phyloP scores from a whole-genome alignment of 2,329 filamentous ascomycete species.

The Coniochaeta hoffmannii region DNA sequence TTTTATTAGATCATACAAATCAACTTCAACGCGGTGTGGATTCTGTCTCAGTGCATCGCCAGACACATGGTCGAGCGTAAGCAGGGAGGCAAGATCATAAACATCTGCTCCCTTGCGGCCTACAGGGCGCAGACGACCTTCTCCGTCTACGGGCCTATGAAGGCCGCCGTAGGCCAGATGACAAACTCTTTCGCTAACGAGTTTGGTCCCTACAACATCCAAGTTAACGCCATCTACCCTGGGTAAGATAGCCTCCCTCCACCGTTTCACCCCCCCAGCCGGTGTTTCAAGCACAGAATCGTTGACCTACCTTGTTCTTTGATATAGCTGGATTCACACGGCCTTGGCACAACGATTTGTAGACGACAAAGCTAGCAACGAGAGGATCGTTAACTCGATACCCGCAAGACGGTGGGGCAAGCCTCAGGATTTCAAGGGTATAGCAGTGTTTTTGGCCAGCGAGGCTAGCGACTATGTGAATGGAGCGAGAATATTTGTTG shows the following conservation, averaged over 20 bases:
- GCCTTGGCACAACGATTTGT: constrained; percentile 20
- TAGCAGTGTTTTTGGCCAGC: constrained; percentile 55
- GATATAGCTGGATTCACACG: constrained; percentile 8
- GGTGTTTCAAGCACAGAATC: not conserved
- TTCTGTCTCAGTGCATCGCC: constrained; percentile 8
- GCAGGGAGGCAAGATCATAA: constrained; percentile 12
- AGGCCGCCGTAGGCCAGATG: constrained; percentile 11
- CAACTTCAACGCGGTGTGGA: constrained; percentile 10
- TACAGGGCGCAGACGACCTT: constrained; percentile 10
- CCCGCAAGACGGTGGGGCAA: constrained; percentile 58
- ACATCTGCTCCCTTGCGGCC: constrained; percentile 11
- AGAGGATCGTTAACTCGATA: constrained; percentile 55
- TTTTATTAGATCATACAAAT: constrained; percentile 6
- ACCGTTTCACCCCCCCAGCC: not conserved
- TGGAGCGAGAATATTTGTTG: constrained; percentile 57
- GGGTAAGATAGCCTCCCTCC: constrained; percentile 4
- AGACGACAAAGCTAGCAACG: constrained; percentile 45
- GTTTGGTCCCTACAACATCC: constrained; percentile 10
- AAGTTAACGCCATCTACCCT: constrained; percentile 10
- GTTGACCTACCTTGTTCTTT: not conserved
- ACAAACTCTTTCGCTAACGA: constrained; percentile 13
- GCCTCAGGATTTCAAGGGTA: constrained; percentile 62
- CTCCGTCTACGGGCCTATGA: constrained; percentile 12
- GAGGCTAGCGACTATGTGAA: constrained; percentile 55
- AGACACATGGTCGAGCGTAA: constrained; percentile 9